Conservation (phyloP, 148 eudicot species). For the Dysphania ambrosioides region DNA sequence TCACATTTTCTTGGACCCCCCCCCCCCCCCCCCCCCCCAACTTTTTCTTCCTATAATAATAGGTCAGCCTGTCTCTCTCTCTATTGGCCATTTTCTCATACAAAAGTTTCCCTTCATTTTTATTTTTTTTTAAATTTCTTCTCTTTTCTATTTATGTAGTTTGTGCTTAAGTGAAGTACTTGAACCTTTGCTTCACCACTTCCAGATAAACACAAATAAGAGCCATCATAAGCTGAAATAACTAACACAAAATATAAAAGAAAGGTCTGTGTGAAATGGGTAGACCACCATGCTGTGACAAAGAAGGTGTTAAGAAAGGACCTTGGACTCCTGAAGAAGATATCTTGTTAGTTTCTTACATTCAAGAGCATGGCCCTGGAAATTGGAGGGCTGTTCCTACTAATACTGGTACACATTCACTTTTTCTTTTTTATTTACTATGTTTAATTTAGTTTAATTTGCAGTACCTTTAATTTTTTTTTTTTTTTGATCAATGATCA, state of each 20-base stretch:
- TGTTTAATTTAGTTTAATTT: neutral
- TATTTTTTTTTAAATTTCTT: too few species aligned
- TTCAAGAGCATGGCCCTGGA: constrained; percentile 31
- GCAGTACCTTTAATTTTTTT: too few species aligned
- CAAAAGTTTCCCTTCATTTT: too few species aligned
- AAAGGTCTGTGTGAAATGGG: constrained; percentile 44
- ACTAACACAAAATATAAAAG: neutral
- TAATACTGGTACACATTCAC: constrained; percentile 20
- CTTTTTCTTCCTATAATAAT: constrained; percentile 17
- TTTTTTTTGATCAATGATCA: too few species aligned
- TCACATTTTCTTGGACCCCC: constrained; percentile 13
- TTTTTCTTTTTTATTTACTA: neutral
- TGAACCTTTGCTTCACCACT: constrained; percentile 22
- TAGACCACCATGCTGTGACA: constrained; percentile 40
- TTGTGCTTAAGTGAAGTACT: neutral
- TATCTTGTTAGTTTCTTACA: constrained; percentile 28
- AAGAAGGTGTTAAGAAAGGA: constrained; percentile 34
- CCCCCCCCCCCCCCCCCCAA: too few species aligned
- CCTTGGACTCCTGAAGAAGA: constrained; percentile 44
- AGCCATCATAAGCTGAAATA: neutral
- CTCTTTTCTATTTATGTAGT: constrained; percentile 18
- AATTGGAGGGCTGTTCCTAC: constrained; percentile 37
- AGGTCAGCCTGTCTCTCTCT: constrained; percentile 17
- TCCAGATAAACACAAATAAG: neutral
- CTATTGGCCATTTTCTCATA: constrained; percentile 1